These are phyloP conservation scores for Botrytis tulipae DNA, from an alignment of 2,329 filamentous ascomycete genomes.

Conservation along the genomic window DNA sequence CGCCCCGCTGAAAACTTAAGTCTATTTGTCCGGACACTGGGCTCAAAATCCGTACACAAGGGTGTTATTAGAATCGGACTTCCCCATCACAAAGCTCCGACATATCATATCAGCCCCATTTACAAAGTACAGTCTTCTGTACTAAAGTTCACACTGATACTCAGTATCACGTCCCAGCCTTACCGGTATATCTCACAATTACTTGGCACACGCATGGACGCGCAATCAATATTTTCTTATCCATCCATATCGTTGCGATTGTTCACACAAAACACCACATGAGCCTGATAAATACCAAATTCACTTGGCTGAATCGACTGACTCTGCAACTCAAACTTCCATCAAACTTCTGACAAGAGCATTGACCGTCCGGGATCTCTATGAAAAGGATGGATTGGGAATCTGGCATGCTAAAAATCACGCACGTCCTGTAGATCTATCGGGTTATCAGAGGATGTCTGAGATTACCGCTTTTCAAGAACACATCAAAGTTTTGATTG, in stretches of 20 bases:
- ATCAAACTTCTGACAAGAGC: not conserved
- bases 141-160: not conserved
- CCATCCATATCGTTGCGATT: not conserved
- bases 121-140: not conserved
- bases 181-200: not conserved
- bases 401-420: not conserved
- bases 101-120: not conserved
- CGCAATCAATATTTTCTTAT: conserved; percentile 18
- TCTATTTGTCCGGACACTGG: not conserved
- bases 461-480: not conserved
- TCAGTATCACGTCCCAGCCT: not conserved
- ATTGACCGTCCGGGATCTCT: not conserved
- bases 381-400: not conserved
- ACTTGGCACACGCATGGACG: not conserved
- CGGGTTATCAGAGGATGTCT: not conserved
- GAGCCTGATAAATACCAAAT: not conserved
- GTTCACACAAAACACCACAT: not conserved
- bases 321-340: not conserved
- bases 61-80: conserved; percentile 4
- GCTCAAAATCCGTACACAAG: not conserved
- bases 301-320: conserved; percentile 1
- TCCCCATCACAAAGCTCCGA: conserved; percentile 14
- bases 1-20: not conserved
- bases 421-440: not conserved
- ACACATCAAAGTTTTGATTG: not conserved